Base-by-base conservation (phyloP, 108 stramenopile species). In the Ochromonas danica region DNA sequence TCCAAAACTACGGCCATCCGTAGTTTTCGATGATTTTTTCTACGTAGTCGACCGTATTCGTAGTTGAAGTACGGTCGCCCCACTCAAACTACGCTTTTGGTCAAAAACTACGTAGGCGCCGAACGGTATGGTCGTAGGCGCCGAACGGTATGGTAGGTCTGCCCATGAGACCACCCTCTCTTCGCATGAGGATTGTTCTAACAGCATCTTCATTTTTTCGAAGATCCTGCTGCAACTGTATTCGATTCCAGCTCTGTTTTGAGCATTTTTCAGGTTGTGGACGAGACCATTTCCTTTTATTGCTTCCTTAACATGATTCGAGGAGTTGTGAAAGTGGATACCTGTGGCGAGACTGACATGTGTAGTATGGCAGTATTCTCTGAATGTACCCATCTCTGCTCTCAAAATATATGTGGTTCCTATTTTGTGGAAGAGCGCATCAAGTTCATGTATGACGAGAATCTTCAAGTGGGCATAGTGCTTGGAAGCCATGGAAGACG, bases 141-240 rank as follows among this genome's bases (percentile, higher is more conserved):
- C 51, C 51, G 51, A 57, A 57, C 51, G 51, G 51, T 57, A 57
- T 57, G 51, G 51, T 57, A 57, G 51, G 51, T 57, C 51, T 57
- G 51, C 51, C 51, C 51, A 57, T 57, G 51, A 57, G 51, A 57
- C 51, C 51, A 57, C 51, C 51, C 51, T 57, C 51, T 57, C 51
- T 57, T 57, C 51, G 51, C 51, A 57, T 57, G 51, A 57, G 51
- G 51, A 57, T 57, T 57, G 51, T 57, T 57, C 51, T 57, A 57
- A 57, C 51, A 57, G 51, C 51, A 57, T 57, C 51, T 57, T 57
- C 51, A 57, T 57, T 57, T 57, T 57, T 57, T 57, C 51, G 51
- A 57, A 57, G 51, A 57, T 57, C 51, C 51, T 57, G 51, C 51
- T 57, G 51, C 51, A 57, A 57, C 51, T 57, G 51, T 57, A 57